These are phyloP conservation scores for Pseudovirgaria hyperparasitica DNA, from an alignment of 2,329 filamentous ascomycete species.

Conservation along the genomic window DNA sequence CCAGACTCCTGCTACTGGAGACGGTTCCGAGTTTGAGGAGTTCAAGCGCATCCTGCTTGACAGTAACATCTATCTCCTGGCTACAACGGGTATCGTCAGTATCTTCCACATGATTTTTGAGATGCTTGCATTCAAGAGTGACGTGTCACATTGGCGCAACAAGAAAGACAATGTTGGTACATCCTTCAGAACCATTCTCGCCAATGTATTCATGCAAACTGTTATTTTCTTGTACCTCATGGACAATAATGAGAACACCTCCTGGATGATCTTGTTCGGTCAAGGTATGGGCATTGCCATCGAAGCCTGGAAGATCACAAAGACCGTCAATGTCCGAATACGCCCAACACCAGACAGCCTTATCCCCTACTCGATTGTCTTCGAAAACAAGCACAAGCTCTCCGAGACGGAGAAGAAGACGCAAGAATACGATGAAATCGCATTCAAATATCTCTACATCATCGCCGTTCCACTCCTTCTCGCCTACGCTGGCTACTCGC, in stretches of 20 bases:
- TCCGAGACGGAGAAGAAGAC: conserved; percentile 95
- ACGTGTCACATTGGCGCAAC: conserved; percentile 95
- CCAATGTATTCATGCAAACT: conserved; percentile 94
- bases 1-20: conserved; percentile 61
- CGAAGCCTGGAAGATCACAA: conserved; percentile 92
- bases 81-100: conserved; percentile 70
- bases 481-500: conserved; percentile 82
- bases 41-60: conserved; percentile 92
- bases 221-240: conserved; percentile 94
- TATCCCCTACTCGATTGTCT: conserved; percentile 67
- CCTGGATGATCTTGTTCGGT: conserved; percentile 95
- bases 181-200: conserved; percentile 87
- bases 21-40: conserved; percentile 91
- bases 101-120: conserved; percentile 92
- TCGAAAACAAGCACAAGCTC: conserved; percentile 95
- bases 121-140: conserved; percentile 90
- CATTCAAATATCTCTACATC: conserved; percentile 94
- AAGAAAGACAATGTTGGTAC: conserved; percentile 99
- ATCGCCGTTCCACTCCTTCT: conserved; percentile 77
- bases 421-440: conserved; percentile 94
- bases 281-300: conserved; percentile 75
- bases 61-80: conserved; percentile 83
- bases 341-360: conserved; percentile 57
- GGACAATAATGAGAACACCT: conserved; percentile 95
- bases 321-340: conserved; percentile 78